Conservation (phyloP, 768 basidiomycete species). For the Mycena kentingensis region DNA sequence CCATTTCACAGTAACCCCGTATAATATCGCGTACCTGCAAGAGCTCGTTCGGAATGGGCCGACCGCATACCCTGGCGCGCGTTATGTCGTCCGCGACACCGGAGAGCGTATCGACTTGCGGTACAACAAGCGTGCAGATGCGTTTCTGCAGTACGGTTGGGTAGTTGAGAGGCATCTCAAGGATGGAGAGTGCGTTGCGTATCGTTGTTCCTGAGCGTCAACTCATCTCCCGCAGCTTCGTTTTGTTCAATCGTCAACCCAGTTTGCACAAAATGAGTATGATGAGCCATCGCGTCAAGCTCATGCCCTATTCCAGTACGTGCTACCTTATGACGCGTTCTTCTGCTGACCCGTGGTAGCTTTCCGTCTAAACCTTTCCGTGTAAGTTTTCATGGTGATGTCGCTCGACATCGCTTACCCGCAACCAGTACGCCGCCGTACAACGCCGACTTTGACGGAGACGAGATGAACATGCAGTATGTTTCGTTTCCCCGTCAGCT, state of each 20-base stretch:
- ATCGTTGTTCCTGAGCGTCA: background rate
- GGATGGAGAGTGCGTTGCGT: constrained; percentile 90
- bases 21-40: constrained; percentile 93
- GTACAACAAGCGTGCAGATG: constrained; percentile 94
- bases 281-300: constrained; percentile 97
- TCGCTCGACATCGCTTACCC: constrained; percentile 31
- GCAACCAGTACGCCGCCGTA: constrained; percentile 84
- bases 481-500: constrained; percentile 35
- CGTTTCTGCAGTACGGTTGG: constrained; percentile 97
- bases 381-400: constrained; percentile 57
- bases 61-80: constrained; percentile 90
- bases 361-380: constrained; percentile 96
- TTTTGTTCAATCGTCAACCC: constrained; percentile 97
- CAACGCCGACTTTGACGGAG: constrained; percentile 99
- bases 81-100: constrained; percentile 96
- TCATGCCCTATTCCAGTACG: constrained; percentile 96
- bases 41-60: constrained; percentile 95
- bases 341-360: constrained; percentile 48
- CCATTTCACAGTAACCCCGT: constrained; percentile 77
- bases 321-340: background rate
- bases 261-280: constrained; percentile 99
- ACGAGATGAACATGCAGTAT: constrained; percentile 99
- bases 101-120: constrained; percentile 96
- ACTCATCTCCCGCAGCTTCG: constrained; percentile 52
- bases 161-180: constrained; percentile 96